Base-by-base conservation (phyloP, 345 rosid species). In the Syzygium oleosum region DNA sequence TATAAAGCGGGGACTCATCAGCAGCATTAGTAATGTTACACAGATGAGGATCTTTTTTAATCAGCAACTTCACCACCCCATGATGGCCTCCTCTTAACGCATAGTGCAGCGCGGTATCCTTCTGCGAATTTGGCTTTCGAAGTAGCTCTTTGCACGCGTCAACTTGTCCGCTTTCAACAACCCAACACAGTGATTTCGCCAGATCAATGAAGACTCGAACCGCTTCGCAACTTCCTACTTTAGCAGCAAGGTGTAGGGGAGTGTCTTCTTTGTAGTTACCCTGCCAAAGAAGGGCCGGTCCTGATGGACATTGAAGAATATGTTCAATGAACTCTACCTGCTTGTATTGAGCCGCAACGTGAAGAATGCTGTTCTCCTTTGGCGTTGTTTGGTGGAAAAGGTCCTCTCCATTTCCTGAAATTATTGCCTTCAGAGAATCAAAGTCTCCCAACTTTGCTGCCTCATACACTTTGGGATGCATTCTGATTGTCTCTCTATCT, bases 161-260 rank as follows among this genome's bases (percentile, higher is more conserved):
- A 7, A 15, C 21, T 3, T 29, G 77, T 14, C 73, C 19, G 0
- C 27, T 61, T 13, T n/a, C 38, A n/a, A 3, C 0, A 6, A 14
- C 73, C 73, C 38, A 63, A n/a, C 15, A 5, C 1, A 7, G 41
- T 15, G 11, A 63, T 3, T 15, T 63, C 19, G 77, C 77, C 8
- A 15, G 11, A 63, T 16, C 4, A 29, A 16, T 15, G 21, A 63
- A 29, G 19, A 1, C 21, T 63, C 4, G 77, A 63, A 29, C 41
- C 31, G 22, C 41, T n/a, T 6, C 4, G 19, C 2, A 15, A 11
- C 41, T 63, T 63, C 77, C 41, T 4, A 31, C 41, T 63, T 7
- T 63, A 29, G 77, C 77, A 63, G 77, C 41, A 63, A 63, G 4
- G 21, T 63, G 41, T 1, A 29, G 4, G 41, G 77, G 41, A 63